Base-by-base conservation (phyloP, 1,139 yeast genomes). In the Zygosaccharomyces sapae region DNA sequence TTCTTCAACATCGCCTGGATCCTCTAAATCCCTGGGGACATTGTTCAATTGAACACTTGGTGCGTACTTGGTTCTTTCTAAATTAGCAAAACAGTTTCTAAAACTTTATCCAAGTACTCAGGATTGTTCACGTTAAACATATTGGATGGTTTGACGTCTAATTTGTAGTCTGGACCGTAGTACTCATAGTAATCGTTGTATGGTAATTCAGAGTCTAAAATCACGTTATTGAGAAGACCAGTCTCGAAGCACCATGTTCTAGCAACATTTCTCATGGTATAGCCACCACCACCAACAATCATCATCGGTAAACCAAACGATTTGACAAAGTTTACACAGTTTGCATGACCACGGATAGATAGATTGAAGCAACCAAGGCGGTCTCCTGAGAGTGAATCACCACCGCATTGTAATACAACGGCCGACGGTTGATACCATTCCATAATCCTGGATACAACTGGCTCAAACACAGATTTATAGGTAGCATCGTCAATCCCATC, bases 271-370 rank as follows among this genome's bases (percentile, higher is more conserved):
- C 97, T 78, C 86, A 92, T 92, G 13, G 97, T 92, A 69, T 92
- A 92, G 29, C 98, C 98, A 59, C 98, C 98, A 45, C 98, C 98
- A 38, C 98, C 98, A 18, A 92, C 77, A 18, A 90, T 95, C 75
- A 92, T 76, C 74, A 89, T 77, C 10, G 97, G 98, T 46, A 89
- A 73, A 48, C 88, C 88, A 66, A 90, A 87, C 33, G 87, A 79
- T 67, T 88, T 88, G 55, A 90, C 88, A 66, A 76, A 92, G 64
- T 85, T 85, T 46, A 90, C 94, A 73, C 97, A 92, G 69, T 88
- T 90, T 45, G 97, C 97, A 63, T 92, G 98, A 3, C 96, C 97
- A 53, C 77, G 76, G 83, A 92, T 90, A 48, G 92, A 85, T 59
- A 92, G 73, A 66, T 92, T 92, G 74, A 89, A 89, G 67, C 95